Evolutionary conservation across 768 basidiomycete species (phyloP), one percentile per base, ranked within the genome.

Genomic region (Suillus subluteus): DNA sequence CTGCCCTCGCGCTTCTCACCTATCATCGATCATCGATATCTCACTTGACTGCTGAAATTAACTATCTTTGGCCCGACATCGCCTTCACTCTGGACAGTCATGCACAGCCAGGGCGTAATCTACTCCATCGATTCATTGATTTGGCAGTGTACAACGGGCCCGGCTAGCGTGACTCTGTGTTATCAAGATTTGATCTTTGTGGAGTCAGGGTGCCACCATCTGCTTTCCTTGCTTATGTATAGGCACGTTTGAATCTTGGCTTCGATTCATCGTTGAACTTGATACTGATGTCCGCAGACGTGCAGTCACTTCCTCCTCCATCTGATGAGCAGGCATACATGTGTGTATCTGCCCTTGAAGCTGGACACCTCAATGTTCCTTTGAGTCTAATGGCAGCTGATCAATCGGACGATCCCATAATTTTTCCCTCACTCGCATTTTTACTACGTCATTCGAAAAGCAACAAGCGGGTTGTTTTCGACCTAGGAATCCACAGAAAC

Each of bases 291-390:
- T 26, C 38, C 8, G 6, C 58, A 40, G 15, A 59, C 2, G 9
- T 15, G 8, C 16, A 9, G 40, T 40, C 75, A 2, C 76, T 87
- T 43, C 86, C 86, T 11, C 70, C 72, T 2, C 83, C 85, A 1
- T 37, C 68, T 11, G 59, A 71, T 0, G 74, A 81, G 62, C 88
- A 89, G 70, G 75, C 87, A 0, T 88, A 82, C 70, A 82, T 84
- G 66, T 69, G 80, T 40, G 81, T 88, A 41, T 89, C 88, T 48
- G 87, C 84, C 0, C 80, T 89, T 44, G 86, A 87, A 67, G 83
- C 81, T 0, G 88, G 87, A 6, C 68, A 78, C 12, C 73, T 88
- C 7, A 69, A 69, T 32, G 68, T 87, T 11, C 71, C 79, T 0
- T 70, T 82, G 30, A 79, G 78, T 41, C 73, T 75, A 63, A 70